Evolutionary conservation across 2,329 filamentous ascomycete species (phyloP), one percentile per base, ranked within the genome.

Genomic region (Lachnellula subtilissima): DNA sequence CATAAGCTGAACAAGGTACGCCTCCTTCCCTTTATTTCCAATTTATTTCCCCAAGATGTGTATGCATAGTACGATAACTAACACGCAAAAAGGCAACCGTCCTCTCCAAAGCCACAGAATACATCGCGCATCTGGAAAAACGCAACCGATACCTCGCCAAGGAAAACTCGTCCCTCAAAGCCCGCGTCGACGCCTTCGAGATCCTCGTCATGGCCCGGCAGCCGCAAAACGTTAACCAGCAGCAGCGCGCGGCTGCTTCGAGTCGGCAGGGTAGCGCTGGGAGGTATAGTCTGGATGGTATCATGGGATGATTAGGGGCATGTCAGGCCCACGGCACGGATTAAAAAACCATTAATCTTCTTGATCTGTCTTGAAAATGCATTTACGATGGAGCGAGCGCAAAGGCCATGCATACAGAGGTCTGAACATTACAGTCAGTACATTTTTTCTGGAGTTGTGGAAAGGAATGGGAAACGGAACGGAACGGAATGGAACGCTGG

Each of bases 101-200:
- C 46, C 75, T 97, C 50, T 91, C 90, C 63, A 97, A 97, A 72
- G 93, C 93, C 5, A 97, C 92, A 9, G 93, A 97, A 71, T 97
- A 97, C 67, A 97, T 97, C 62, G 84, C 87, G 32, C 92, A 97
- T 72, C 77, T 97, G 2, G 93, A 97, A 71, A 94, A 94, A 74
- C 84, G 91, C 19, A 96, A 96, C 66, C 88, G 85, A 63, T 84
- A 88, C 3, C 77, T 97, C 11, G 76, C 85, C 42, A 90, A 96
- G 48, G 92, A 97, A 70, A 92, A 96, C 67, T 79, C 77, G 28
- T 81, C 81, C 3, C 81, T 96, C 74, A 91, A 92, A 71, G 82
- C 84, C 32, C 83, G 90, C 35, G 82, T 97, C 40, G 84, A 87
- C n/a, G 84, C 84, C 0, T 87, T 87, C 56, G 84, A 87, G 53